Conservation (phyloP, 2,329 filamentous ascomycete species). For the Fusarium virguliforme region DNA sequence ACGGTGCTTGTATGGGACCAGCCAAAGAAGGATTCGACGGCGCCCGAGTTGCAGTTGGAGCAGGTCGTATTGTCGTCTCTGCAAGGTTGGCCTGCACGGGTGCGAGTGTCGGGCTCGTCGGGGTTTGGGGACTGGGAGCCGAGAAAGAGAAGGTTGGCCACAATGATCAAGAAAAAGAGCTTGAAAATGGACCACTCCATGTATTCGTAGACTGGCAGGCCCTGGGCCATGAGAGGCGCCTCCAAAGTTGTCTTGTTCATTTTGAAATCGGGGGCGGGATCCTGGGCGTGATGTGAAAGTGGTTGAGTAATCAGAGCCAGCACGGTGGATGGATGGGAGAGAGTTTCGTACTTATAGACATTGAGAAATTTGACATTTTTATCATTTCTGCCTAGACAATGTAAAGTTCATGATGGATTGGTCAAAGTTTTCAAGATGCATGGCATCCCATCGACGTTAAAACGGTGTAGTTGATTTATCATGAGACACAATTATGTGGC, state of each 20-base stretch:
- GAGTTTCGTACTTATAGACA: not conserved
- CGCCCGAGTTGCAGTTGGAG: not conserved
- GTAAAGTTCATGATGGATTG: not conserved
- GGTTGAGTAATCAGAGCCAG: not conserved
- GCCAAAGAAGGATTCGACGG: not conserved
- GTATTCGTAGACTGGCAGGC: not conserved
- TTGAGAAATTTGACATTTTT: not conserved
- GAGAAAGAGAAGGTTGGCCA: not conserved
- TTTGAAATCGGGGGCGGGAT: not conserved
- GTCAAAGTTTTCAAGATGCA: not conserved
- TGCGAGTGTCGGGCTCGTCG: too few species aligned
- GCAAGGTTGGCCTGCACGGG: not conserved
- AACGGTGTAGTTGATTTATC: too few species aligned
- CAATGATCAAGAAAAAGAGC: not conserved
- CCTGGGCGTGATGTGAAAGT: not conserved
- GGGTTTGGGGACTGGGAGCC: accelerated
- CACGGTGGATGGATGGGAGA: not conserved
- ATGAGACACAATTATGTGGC: too few species aligned
- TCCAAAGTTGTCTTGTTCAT: not conserved
- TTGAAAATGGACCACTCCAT: not conserved
- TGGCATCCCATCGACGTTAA: not conserved
- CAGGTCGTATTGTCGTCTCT: not conserved
- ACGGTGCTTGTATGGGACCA: not conserved
- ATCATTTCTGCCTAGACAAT: not conserved
- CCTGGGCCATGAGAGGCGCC: not conserved